Evolutionary conservation across 1,284 basidiomycete genomes (phyloP), one percentile per base, ranked within the genome.

Genomic region (Polyporus tsugae): DNA sequence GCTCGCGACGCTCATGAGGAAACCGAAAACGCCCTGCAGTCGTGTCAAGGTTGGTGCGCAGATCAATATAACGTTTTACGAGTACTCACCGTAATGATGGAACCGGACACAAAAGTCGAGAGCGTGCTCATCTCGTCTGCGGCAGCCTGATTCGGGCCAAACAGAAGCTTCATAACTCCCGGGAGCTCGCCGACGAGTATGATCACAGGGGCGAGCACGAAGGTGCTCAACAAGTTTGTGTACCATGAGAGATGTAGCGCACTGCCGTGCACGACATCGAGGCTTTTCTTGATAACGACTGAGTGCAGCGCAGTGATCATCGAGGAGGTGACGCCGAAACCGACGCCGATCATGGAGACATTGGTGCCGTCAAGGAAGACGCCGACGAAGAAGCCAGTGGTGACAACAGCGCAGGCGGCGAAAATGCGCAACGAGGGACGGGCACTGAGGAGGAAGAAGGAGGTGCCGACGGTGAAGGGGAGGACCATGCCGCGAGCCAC

Each of bases 1-100:
- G 70, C 93, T 93, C n/a, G 95, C 95, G 68, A 96, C 89, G 81
- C 92, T 93, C 89, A 96, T 95, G 74, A 95, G 82, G 84, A 96
- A 96, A 10, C 95, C 95, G 68, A 96, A 82, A 19, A 86, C 81
- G 46, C 94, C 95, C 94, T 95, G 70, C 10, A 2, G 42, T 13
- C 10, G 42, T 33, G 44, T 39, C 25, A 17, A 59, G 33, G 29
- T 19, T 4, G 4, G 35, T 3, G 10, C 3, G 42, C 49, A 42
- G 7, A 36, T 25, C 63, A 44, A 33, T 17, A 42, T n/a, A 17
- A 35, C 3, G 22, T 22, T 35, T 55, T 29, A 41, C 22, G 35
- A 60, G 38, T 38, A 80, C 89, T 71, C 64, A 91, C 86, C 0
- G 95, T 96, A 72, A 96, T 87, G 19, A 85, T 61, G 3, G 94